phyloP scores from a whole-genome alignment of 31 red algal species.

The Odonthalia washingtoniensis region DNA sequence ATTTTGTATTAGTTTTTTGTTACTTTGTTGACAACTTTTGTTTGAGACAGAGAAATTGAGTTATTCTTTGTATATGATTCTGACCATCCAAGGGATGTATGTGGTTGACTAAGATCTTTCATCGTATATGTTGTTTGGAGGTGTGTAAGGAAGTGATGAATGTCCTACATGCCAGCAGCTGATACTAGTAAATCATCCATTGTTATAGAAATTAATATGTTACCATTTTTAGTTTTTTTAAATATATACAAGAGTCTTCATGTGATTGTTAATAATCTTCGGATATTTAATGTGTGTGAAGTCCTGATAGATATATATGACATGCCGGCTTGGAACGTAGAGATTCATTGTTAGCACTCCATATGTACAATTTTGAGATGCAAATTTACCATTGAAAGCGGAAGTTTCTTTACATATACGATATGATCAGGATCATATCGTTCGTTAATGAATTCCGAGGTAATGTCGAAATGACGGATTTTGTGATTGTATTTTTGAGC shows the following conservation, averaged over 20 bases:
- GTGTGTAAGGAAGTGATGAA: neutral
- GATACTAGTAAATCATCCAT: conserved; percentile 24
- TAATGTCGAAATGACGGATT: conserved; percentile 35
- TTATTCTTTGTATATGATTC: no score
- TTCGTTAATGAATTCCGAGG: conserved; percentile 26
- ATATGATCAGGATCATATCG: neutral
- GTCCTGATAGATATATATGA: no score
- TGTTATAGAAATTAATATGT: neutral
- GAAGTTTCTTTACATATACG: conserved; percentile 15
- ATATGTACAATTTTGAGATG: neutral
- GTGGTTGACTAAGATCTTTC: neutral
- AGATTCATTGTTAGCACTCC: neutral
- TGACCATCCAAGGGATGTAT: neutral
- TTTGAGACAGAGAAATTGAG: neutral
- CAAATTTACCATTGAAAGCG: conserved; percentile 15
- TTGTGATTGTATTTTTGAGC: conserved; percentile 3
- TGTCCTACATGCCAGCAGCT: neutral
- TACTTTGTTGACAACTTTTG: neutral
- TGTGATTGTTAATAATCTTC: neutral
- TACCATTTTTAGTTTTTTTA: neutral
- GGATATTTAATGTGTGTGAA: neutral
- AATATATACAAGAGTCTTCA: neutral
- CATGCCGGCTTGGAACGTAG: conserved; percentile 11
- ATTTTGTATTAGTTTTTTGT: neutral
- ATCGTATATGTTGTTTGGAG: neutral